Percentiles rank a stretch among this genome's conserved stretches.
Conservation (phyloP, 176 grass and related monocot genomes). For the Themeda triandra region DNA sequence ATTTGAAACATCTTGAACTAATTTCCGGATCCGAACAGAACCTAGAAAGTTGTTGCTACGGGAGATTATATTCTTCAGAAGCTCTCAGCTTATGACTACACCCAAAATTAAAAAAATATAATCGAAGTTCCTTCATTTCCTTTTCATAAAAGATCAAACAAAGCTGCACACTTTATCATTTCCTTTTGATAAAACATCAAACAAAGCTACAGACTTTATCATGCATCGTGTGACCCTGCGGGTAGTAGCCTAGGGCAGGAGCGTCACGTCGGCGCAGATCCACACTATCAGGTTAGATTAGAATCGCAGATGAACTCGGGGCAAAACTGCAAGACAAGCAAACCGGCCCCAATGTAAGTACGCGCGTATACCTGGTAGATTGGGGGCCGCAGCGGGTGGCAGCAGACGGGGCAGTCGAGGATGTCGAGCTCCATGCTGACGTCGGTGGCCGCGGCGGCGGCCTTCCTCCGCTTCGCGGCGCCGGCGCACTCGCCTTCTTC, state of each 20-base stretch:
- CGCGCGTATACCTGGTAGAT: background rate
- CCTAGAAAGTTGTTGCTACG: background rate
- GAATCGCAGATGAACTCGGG: background rate
- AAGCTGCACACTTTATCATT: background rate
- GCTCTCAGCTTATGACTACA: too few relatives aligned
- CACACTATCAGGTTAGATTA: background rate
- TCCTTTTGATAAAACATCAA: too few relatives aligned
- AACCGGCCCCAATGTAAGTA: background rate
- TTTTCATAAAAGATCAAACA: background rate
- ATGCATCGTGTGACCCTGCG: background rate
- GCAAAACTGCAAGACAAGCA: background rate
- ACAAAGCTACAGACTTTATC: background rate
- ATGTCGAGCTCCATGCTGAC: conserved; percentile 39
- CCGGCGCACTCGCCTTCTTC: background rate
- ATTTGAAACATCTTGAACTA: too few relatives aligned
- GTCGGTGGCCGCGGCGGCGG: background rate
- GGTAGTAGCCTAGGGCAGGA: background rate
- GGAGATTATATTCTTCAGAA: background rate
- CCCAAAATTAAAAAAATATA: background rate
- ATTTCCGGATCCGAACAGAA: background rate
- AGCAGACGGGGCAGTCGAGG: conserved; percentile 45
- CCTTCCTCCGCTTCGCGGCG: background rate
- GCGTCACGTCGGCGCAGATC: background rate
- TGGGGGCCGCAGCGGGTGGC: conserved; percentile 12
- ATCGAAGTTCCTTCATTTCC: background rate